Evolutionary conservation across 306 rosid genomes (phyloP).

Genomic region (Ceratonia siliqua): DNA sequence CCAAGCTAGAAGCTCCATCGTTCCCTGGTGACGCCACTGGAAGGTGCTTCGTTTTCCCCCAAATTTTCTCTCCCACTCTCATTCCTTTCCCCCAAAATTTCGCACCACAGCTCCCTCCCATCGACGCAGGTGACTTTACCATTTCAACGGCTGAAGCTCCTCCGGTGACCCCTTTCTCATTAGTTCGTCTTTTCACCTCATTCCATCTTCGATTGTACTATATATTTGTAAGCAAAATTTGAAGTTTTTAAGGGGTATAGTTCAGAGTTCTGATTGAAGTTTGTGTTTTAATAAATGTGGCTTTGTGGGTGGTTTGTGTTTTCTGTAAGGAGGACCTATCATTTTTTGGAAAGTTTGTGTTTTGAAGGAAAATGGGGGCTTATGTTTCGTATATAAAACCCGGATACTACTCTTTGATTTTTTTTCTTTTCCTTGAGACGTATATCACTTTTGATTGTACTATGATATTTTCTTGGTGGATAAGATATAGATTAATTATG

Average conservation of each 20-base stretch:
- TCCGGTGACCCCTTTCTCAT: no score
- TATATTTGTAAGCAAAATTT: not conserved
- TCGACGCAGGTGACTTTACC: no score
- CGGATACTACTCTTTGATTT: slow-evolving; percentile 11
- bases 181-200: not conserved
- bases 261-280: slow-evolving; percentile 11
- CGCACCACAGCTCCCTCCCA: no score
- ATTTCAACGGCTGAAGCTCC: no score
- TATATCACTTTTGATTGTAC: no score
- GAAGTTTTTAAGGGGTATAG: not conserved
- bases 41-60: no score
- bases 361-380: slow-evolving; percentile 13
- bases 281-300: not conserved
- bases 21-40: no score
- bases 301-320: not conserved
- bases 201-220: not conserved
- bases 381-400: slow-evolving; percentile 3
- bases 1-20: no score
- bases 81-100: no score
- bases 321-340: not conserved
- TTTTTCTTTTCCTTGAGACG: no score
- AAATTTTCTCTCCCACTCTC: no score
- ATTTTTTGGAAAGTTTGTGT: slow-evolving; percentile 6
- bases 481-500: slow-evolving; percentile 6
- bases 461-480: no score